Evolutionary conservation across 192 early-diverging fungal species (phyloP), one percentile per base, ranked within the genome.

Genomic region (Entomortierella beljakovae): DNA sequence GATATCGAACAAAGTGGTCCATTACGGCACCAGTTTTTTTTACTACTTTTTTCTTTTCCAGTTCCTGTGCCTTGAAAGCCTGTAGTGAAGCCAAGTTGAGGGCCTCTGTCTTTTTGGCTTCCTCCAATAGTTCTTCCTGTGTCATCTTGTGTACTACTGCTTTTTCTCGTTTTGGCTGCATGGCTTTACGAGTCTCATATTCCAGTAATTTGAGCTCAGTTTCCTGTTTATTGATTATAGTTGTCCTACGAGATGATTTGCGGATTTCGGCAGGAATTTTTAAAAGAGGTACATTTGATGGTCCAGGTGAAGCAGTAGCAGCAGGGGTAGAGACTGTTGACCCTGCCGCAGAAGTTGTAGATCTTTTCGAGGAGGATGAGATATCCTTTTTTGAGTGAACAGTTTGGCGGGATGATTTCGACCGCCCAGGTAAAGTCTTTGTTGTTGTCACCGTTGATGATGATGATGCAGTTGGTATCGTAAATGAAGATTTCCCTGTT

Each of bases 71-170:
- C 52, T 87, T 83, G 81, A 83, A 88, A 23, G 82, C 73, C 51
- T 82, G 61, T 22, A 88, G 35, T 0, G 85, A 87, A 5, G 82
- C 80, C 46, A 79, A 46, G 71, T 88, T 88, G 56, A 80, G 64
- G 49, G 81, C 70, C 52, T 88, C 87, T 0, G 85, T 88, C 54
- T 85, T 84, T 23, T 71, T 82, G 1, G 87, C 87, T 50, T 88
- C 84, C 43, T 69, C 80, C 50, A 88, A 57, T 9, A 88, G 49
- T 38, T 88, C 87, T 37, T 88, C 84, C 60, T 88, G 87, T 0
- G 85, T 88, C 60, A 83, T 70, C 51, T 72, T 81, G 13, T 66
- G 60, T 16, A 72, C 69, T 9, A 67, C 56, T 8, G 68, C 71
- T 61, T 81, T 79, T 37, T 82, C 80, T 7, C 82, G 80, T 61